phyloP scores from a whole-genome alignment of 495 filamentous ascomycete genomes.

The Oidiodendron maius region DNA sequence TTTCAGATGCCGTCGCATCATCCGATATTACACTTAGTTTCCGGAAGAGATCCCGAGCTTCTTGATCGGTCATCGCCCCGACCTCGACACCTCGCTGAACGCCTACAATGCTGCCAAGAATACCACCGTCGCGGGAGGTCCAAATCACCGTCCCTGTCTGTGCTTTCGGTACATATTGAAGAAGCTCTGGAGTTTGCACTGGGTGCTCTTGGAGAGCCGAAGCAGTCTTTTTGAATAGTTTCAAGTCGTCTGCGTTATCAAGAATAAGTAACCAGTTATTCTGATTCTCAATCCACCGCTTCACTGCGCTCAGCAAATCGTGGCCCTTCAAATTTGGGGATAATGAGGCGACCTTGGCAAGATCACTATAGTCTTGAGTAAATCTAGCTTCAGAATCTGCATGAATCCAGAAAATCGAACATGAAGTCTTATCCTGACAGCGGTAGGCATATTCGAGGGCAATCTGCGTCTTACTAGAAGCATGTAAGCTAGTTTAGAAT shows the following conservation, averaged over 20 bases:
- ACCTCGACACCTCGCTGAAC: conserved; percentile 9
- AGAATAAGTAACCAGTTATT: conserved; percentile 15
- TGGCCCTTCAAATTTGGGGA: conserved; percentile 14
- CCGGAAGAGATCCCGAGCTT: conserved; percentile 5
- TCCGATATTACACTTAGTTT: neutral
- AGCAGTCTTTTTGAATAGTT: conserved; percentile 7
- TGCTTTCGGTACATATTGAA: conserved; percentile 8
- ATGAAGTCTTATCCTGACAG: conserved; percentile 9
- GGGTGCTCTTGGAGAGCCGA: neutral
- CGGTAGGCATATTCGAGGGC: conserved; percentile 18
- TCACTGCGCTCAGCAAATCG: conserved; percentile 6
- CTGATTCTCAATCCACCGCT: conserved; percentile 13
- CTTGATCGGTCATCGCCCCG: conserved; percentile 1
- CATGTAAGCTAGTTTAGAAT: neutral
- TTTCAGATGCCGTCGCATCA: neutral
- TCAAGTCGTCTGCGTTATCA: conserved; percentile 12
- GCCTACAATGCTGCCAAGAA: conserved; percentile 7
- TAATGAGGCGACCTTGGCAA: conserved; percentile 5
- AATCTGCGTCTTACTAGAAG: conserved; percentile 14
- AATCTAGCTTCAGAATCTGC: conserved; percentile 12
- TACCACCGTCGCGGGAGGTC: conserved; percentile 12
- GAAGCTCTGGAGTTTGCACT: conserved; percentile 4
- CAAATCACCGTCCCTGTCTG: conserved; percentile 7
- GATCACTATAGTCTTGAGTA: conserved; percentile 6
- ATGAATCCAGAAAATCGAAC: conserved; percentile 18